A percentile compares a stretch with the other conserved stretches of the same genome.
Evolutionary conservation across 2,329 filamentous ascomycete genomes (phyloP).

Genomic region (Ramichloridium luteum): DNA sequence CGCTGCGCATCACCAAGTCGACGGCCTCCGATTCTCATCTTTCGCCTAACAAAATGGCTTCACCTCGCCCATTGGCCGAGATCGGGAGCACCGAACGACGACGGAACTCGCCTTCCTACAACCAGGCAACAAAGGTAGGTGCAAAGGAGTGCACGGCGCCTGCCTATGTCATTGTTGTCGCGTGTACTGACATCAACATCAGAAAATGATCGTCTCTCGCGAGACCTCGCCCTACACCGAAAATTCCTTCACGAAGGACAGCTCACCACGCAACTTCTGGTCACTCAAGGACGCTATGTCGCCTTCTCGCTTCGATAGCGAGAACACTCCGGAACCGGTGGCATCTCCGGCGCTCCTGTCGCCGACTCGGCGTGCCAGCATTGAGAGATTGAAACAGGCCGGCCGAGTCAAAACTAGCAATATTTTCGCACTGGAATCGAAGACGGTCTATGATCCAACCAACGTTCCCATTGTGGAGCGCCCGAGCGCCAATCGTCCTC

Average conservation of each 20-base stretch:
- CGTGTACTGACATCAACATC: too few relatives aligned
- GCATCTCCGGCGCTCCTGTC: conserved; percentile 50
- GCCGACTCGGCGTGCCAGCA: conserved; percentile 65
- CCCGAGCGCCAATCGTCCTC: conserved; percentile 51
- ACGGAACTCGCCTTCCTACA: conserved; percentile 87
- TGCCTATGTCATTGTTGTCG: too few relatives aligned
- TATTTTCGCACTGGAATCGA: conserved; percentile 87
- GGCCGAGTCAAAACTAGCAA: conserved; percentile 97
- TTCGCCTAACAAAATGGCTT: conserved; percentile 51
- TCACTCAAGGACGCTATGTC: conserved; percentile 59
- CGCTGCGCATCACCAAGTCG: conserved; percentile 66
- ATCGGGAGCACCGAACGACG: conserved; percentile 75
- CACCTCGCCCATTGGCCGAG: conserved; percentile 72
- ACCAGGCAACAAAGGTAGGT: conserved; percentile 57
- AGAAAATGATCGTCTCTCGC: conserved; percentile 56
- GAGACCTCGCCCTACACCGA: conserved; percentile 63
- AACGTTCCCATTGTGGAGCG: conserved; percentile 67
- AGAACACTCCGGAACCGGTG: conserved; percentile 52
- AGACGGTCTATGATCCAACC: conserved; percentile 81
- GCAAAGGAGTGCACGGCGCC: too few relatives aligned
- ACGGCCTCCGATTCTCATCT: conserved; percentile 37
- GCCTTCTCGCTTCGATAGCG: conserved; percentile 48
- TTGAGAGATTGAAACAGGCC: conserved; percentile 88
- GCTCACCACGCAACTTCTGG: conserved; percentile 82
- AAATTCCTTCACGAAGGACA: conserved; percentile 28